Evolutionary conservation across 495 filamentous ascomycete species (phyloP), one percentile per base, ranked within the genome.

Genomic region (Cercophora newfieldiana): DNA sequence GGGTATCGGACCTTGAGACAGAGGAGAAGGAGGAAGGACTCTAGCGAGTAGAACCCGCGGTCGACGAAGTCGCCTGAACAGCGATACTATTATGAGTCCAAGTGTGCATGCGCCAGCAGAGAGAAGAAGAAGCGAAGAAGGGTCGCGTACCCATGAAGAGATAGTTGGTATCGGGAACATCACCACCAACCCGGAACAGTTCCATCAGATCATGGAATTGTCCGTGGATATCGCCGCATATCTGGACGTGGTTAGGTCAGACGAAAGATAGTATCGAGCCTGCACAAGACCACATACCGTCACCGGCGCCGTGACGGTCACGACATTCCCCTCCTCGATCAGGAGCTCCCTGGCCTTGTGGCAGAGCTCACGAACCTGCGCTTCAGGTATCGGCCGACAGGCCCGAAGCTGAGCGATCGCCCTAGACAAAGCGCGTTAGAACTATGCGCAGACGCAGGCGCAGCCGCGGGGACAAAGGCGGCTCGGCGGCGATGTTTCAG

Each of bases 191-290:
- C 55, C 93, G 88, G 77, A 99, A 99, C 19, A 99, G 85, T 79
- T 99, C 95, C 95, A 99, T 99, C 71, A 99, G 75, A 73, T 99
- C 95, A 76, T 99, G 95, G 73, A 99, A 99, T 75, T 99, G 95
- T 66, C 95, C 95, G 71, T 99, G 94, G 67, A 99, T 99, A 73
- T 99, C 95, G 59, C 95, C 95, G 75, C 95, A 99, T 86, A 99
- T 97, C 88, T 89, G 16, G n/a, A 5, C n/a, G 30, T 28, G 21
- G 30, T 19, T 48, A 19, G 12, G 33, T 16, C 18, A 33, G 26
- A 33, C 2, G 4, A 21, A 21, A 14, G 8, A 25, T 29, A 18
- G 8, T 29, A 18, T n/a, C 16, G 8, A 30, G 18, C 2, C 24
- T 62, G 16, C 53, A 44, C 22, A 48, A 12, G 25, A 57, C 22